Base-by-base conservation (phyloP, 2,329 filamentous ascomycete genomes). In the Myotisia sp. region DNA sequence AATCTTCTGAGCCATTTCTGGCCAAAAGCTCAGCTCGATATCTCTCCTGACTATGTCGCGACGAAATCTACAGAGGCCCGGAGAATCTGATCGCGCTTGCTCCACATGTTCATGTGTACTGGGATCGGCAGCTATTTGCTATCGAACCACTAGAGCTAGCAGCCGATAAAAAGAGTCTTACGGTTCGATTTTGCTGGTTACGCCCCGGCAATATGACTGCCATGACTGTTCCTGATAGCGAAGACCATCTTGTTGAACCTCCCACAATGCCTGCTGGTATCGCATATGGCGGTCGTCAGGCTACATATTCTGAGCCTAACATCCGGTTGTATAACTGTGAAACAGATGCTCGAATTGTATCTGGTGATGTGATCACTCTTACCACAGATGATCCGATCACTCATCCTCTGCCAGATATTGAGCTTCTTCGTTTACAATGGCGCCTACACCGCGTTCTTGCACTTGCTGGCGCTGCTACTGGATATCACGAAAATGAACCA, bases 351-450 rank as follows among this genome's bases (percentile, higher is more conserved):
- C n/a, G 8, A 12, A 19, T 33, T 14, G n/a, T 9, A 14, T 37
- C 35, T 13, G 29, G 35, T 7, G 14, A 37, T 23, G 12, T 33
- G 8, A 28, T 37, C 5, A 33, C 35, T 16, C 21, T 37, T n/a
- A 14, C 12, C 3, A 37, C 35, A 3, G 21, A 33, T 6, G 35
- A 37, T 27, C 29, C 35, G 6, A 13, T 33, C 8, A 13, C 14
- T 5, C 20, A 17, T 12, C 35, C 35, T 14, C 19, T 37, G 5
- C 35, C 35, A 12, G 22, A 24, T 4, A 26, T 33, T 9, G 29
- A 33, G 23, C 9, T 33, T 19, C 14, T 33, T 4, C n/a, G 24
- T 16, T 10, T 37, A 12, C 35, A 37, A 13, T 37, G 35, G 35
- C 16, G 26, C 7, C 17, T 33, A 4, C 35, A 37, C 22, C 19